Base-by-base conservation (phyloP, 768 basidiomycete species). In the Podaxis carcinomalis region DNA sequence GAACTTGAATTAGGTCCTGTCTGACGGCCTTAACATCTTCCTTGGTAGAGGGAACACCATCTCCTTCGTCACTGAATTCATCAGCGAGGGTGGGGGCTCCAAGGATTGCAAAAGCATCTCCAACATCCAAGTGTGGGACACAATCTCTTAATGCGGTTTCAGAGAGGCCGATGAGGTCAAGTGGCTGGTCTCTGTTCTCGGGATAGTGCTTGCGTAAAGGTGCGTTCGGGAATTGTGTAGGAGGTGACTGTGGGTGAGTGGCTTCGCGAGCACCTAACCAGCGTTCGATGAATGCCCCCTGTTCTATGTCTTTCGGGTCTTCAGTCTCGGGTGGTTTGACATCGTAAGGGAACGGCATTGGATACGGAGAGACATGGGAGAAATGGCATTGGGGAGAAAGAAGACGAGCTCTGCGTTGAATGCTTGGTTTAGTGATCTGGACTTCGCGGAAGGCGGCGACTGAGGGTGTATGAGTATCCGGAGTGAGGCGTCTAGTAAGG, bases 101-200 rank as follows among this genome's bases (percentile, higher is more conserved):
- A 2, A 95, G 77, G 5, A 86, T 59, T 0, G 78, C 74, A 64
- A 93, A 86, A 0, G 91, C 86, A 68, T 97, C 93, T 3, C 95
- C 95, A 10, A 93, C 88, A 60, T 96, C 89, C 19, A 98, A 78
- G 64, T 87, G 84, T 0, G 95, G 95, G 7, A 97, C 71, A 65
- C 87, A 91, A 65, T 96, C 93, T 32, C 79, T 73, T 47, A 93
- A 69, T 11, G 86, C 85, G 1, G 81, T 79, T 51, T 83, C 81
- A 0, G 93, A 86, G 16, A 98, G 65, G 3, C 86, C 93, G 16
- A 97, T 78, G 40, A 98, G 84, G 51, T 79, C 76, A 51, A 82
- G 75, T 2, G 73, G 75, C 51, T 82, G 78, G 58, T 86, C 81
- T 56, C 86, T 75, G 52, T 78, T 76, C 65, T 77, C 73, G 5